phyloP scores from a whole-genome alignment of 768 basidiomycete genomes.

The Mycena indigotica region DNA sequence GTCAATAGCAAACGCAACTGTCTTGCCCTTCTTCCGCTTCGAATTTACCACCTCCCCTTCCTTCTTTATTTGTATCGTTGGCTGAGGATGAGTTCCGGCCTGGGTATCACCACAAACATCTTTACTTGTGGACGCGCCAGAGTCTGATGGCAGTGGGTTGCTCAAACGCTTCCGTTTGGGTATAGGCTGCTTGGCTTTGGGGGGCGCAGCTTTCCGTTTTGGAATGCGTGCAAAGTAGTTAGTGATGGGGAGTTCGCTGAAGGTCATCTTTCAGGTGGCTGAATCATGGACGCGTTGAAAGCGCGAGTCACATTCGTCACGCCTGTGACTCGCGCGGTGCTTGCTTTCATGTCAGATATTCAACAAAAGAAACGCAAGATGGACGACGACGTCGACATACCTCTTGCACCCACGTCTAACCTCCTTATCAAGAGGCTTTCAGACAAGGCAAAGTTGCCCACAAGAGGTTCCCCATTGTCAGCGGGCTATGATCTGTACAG shows the following conservation, averaged over 20 bases:
- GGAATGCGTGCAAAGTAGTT: conserved; percentile 20
- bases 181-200: not conserved
- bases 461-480: conserved; percentile 80
- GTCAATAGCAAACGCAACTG: not conserved
- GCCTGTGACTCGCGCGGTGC: not conserved
- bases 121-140: not conserved
- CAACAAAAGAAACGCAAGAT: conserved; percentile 2
- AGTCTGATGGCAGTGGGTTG: conserved; percentile 1
- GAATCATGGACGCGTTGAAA: no score
- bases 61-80: no score
- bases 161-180: conserved; percentile 13
- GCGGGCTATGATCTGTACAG: conserved; percentile 97
- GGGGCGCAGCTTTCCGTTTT: conserved; percentile 5
- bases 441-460: conserved; percentile 80
- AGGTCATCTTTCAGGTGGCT: conserved; percentile 7
- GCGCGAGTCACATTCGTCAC: no score
- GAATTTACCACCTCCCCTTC: not conserved
- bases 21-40: not conserved
- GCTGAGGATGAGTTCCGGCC: no score
- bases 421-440: conserved; percentile 87
- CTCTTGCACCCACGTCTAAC: conserved; percentile 44
- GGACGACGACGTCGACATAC: conserved; percentile 23
- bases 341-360: not conserved
- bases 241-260: conserved; percentile 21
- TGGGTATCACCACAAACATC: not conserved